Evolutionary conservation across 202 grass and related monocot species (phyloP), one percentile per base, ranked within the genome.

Genomic region (Musa balbisiana): DNA sequence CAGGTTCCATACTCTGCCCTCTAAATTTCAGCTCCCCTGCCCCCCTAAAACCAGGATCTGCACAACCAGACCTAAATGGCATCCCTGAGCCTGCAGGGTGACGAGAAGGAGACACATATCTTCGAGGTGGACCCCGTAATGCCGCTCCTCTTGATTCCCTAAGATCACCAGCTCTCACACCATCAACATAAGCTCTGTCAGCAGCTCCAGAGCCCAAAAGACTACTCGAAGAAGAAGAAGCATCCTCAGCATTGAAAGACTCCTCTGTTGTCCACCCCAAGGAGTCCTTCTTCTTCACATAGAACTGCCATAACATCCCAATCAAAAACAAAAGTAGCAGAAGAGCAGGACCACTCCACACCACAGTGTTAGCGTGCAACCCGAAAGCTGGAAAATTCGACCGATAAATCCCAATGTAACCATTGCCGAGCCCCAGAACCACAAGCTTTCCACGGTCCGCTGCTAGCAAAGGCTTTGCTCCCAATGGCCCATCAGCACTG

Each of bases 231-330:
- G 88, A 43, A 16, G 88, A 43, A 43, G 33, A 74, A 17, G 76
- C 62, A 51, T 67, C 75, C 1, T 87, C 88, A 10, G 84, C 79
- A 75, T 93, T 90, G 66, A 97, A 97, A 0, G 90, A 85, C 72
- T 97, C 93, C 60, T 93, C 93, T 0, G 90, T 81, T 51, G 84
- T 84, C 90, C 90, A 97, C 13, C 90, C 93, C 70, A 97, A 73
- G 0, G 93, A 89, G 75, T 97, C 93, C 76, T 93, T 97, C 85
- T 97, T 97, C 83, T 93, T 97, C 78, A 97, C 93, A 75, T 97
- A 97, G 43, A 97, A 89, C 87, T 97, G 93, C 93, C 90, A 97
- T 25, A 43, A 6, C 1, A 97, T 89, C 51, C 88, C 93, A 55
- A 97, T 93, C 71, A 93, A 77, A 83, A 97, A 97, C 2, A 97